phyloP scores from a whole-genome alignment of 805 yeast species.

The Lipomyces sp. region DNA sequence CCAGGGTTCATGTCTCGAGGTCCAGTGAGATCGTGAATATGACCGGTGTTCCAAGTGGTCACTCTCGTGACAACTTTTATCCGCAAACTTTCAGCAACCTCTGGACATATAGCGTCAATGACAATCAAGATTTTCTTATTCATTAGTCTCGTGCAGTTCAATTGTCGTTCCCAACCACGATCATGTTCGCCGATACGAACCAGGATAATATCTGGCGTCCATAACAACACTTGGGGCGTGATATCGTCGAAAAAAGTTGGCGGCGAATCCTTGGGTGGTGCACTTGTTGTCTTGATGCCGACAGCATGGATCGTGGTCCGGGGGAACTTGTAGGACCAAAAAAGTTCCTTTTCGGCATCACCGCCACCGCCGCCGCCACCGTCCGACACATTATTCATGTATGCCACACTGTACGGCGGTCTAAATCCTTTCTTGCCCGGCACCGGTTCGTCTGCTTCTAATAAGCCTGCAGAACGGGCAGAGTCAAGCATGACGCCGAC shows the following conservation, averaged over 20 bases:
- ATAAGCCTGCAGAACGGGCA: neutral
- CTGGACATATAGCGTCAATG: slow-evolving; percentile 1
- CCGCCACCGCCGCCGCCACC: neutral
- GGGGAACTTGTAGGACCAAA: slow-evolving; percentile 15
- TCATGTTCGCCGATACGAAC: neutral
- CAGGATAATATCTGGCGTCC: slow-evolving; percentile 9
- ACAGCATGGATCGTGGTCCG: slow-evolving; percentile 1
- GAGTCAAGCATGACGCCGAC: neutral
- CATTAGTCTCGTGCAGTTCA: neutral
- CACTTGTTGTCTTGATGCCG: slow-evolving; percentile 4
- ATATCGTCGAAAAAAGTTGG: neutral
- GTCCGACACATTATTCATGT: neutral
- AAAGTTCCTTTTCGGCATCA: neutral
- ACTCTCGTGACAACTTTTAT: neutral
- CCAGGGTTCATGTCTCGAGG: slow-evolving; percentile 10
- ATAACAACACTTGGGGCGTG: slow-evolving; percentile 1
- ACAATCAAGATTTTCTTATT: slow-evolving; percentile 3
- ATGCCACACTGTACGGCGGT: slow-evolving; percentile 1
- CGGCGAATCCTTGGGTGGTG: neutral
- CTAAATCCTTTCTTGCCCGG: neutral
- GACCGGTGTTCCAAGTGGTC: neutral
- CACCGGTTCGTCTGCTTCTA: neutral
- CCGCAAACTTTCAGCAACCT: neutral
- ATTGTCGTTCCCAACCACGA: slow-evolving; percentile 7
- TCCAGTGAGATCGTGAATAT: slow-evolving; percentile 6